Evolutionary conservation across 192 early-diverging fungal species (phyloP).

Genomic region (Jimgerdemannia flammicorona): DNA sequence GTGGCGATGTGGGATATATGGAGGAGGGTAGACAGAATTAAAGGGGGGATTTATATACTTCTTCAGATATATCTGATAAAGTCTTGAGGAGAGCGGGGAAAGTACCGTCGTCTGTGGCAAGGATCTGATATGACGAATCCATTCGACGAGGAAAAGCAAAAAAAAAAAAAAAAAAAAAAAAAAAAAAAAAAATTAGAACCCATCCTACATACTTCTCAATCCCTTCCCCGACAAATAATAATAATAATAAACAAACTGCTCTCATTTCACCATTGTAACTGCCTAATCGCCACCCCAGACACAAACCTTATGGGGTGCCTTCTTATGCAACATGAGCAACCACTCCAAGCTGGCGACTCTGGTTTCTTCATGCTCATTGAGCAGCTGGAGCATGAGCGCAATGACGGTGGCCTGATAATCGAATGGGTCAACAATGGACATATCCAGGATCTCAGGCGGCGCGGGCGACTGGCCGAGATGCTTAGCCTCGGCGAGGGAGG

Average conservation of each 20-base stretch:
- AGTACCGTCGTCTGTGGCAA: slow-evolving; percentile 84
- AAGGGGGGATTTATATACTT: slow-evolving; percentile 39
- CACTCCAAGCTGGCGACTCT: slow-evolving; percentile 90
- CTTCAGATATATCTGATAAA: slow-evolving; percentile 91
- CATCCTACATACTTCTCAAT: background rate
- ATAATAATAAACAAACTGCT: background rate
- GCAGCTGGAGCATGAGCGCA: slow-evolving; percentile 70
- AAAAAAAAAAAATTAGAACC: background rate
- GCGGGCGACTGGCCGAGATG: background rate
- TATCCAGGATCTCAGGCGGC: background rate
- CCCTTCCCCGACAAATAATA: background rate
- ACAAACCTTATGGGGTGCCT: slow-evolving; percentile 73
- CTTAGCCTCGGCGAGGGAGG: background rate
- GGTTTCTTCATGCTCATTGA: slow-evolving; percentile 91
- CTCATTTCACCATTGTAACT: background rate
- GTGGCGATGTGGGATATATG: background rate
- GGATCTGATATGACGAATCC: slow-evolving; percentile 45
- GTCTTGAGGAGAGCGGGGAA: slow-evolving; percentile 85
- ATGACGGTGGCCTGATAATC: slow-evolving; percentile 83
- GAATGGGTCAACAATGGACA: slow-evolving; percentile 55
- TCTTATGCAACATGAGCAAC: slow-evolving; percentile 95
- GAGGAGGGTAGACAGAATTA: background rate
- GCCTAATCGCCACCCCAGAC: background rate
- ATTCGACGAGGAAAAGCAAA: background rate
- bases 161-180: slow-evolving; percentile 20